phyloP scores from a whole-genome alignment of 768 basidiomycete genomes.

The Rhizopogon sp. region DNA sequence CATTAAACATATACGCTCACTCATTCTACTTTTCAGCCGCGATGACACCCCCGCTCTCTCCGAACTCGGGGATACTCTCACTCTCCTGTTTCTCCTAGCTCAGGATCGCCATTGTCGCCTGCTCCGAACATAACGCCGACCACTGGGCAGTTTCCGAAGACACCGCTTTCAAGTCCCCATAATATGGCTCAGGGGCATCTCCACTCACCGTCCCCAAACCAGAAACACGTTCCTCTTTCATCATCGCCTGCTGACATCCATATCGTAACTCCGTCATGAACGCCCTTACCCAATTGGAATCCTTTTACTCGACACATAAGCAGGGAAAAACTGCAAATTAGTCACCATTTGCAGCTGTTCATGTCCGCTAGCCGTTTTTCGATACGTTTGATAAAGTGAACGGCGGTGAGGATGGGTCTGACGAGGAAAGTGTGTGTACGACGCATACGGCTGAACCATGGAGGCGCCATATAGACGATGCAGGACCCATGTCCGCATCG shows the following conservation, averaged over 20 bases:
- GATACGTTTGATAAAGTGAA: slow-evolving; percentile 10
- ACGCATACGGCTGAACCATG: too few species aligned
- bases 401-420: too few species aligned
- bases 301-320: slow-evolving; percentile 87
- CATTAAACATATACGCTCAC: background rate
- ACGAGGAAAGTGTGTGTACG: too few species aligned
- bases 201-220: background rate
- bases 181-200: slow-evolving; percentile 8
- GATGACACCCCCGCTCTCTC: slow-evolving; percentile 28
- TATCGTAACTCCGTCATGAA: slow-evolving; percentile 25
- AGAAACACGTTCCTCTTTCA: slow-evolving; percentile 1
- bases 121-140: slow-evolving; percentile 9
- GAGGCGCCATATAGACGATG: too few species aligned
- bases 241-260: slow-evolving; percentile 19
- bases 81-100: slow-evolving; percentile 27
- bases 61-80: slow-evolving; percentile 26
- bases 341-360: slow-evolving; percentile 1
- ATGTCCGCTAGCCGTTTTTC: slow-evolving; percentile 48
- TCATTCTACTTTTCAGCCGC: slow-evolving; percentile 12
- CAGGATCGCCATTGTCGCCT: slow-evolving; percentile 17
- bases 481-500: slow-evolving; percentile 19
- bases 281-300: slow-evolving; percentile 69
- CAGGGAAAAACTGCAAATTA: slow-evolving; percentile 44
- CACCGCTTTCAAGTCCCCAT: slow-evolving; percentile 4
- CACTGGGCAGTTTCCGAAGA: slow-evolving; percentile 10